phyloP scores from a whole-genome alignment of 768 basidiomycete species.

The Rhizopogon vesiculosus region DNA sequence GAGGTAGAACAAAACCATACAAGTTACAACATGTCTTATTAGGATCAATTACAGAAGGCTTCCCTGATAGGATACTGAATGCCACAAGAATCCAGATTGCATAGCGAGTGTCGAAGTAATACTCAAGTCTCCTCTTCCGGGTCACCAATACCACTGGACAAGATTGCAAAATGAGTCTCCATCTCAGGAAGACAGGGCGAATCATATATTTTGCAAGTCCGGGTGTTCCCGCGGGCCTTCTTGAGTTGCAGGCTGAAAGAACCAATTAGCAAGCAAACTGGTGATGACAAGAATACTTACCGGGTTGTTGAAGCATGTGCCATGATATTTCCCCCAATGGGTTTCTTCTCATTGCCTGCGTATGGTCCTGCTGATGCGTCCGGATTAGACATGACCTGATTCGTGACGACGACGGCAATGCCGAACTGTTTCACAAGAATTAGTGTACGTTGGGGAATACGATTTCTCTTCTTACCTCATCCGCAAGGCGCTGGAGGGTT shows the following conservation, averaged over 20 bases:
- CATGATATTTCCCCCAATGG: constrained; percentile 98
- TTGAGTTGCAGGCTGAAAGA: constrained; percentile 73
- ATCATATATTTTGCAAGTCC: constrained; percentile 96
- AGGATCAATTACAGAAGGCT: constrained; percentile 6
- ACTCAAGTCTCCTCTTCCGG: constrained; percentile 78
- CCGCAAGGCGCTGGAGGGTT: constrained; percentile 88
- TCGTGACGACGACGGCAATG: constrained; percentile 94
- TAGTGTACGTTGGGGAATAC: constrained; percentile 2
- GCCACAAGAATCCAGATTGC: not conserved
- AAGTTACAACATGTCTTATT: constrained; percentile 8
- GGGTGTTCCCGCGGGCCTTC: constrained; percentile 88
- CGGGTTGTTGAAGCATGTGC: constrained; percentile 98
- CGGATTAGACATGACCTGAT: constrained; percentile 99
- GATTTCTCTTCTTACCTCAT: constrained; percentile 63
- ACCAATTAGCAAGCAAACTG: constrained; percentile 4
- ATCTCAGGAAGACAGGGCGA: constrained; percentile 96
- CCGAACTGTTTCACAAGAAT: constrained; percentile 63
- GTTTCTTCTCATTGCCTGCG: constrained; percentile 92
- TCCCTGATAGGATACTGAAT: constrained; percentile 4
- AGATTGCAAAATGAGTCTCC: constrained; percentile 93
- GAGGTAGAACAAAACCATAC: not conserved
- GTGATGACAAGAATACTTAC: constrained; percentile 33
- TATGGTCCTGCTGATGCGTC: constrained; percentile 90
- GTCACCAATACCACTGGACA: constrained; percentile 87
- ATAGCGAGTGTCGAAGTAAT: not conserved